phyloP scores from a whole-genome alignment of 2,329 filamentous ascomycete species.

The Stagonosporopsis tanaceti region DNA sequence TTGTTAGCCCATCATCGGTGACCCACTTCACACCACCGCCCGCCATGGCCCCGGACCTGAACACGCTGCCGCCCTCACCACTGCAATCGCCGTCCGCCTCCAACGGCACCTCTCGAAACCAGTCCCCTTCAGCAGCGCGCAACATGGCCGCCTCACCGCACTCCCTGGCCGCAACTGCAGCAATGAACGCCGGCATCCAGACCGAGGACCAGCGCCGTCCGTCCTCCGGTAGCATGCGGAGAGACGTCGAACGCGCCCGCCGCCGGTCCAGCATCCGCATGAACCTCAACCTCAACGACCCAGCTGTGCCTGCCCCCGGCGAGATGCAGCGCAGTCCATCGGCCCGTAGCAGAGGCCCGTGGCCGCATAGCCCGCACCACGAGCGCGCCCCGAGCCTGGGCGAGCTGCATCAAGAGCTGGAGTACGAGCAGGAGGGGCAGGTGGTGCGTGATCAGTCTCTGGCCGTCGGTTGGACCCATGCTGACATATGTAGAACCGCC shows the following conservation, averaged over 20 bases:
- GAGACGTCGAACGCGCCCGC: conserved; percentile 57
- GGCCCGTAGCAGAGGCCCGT: conserved; percentile 33
- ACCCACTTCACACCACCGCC: conserved; percentile 23
- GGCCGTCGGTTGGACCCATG: no score
- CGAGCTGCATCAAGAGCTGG: conserved; percentile 79
- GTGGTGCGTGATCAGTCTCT: conserved; percentile 61
- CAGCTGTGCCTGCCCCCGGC: conserved; percentile 70
- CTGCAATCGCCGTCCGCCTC: conserved; percentile 47
- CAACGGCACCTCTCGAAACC: conserved; percentile 29
- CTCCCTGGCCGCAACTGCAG: conserved; percentile 78
- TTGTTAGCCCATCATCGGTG: neutral
- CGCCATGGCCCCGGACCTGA: conserved; percentile 63
- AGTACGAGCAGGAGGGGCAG: conserved; percentile 80
- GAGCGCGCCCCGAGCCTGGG: conserved; percentile 75
- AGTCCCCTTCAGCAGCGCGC: conserved; percentile 51
- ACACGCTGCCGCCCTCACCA: conserved; percentile 64
- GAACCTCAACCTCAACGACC: conserved; percentile 78
- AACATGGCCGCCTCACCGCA: conserved; percentile 66
- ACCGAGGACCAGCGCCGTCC: conserved; percentile 59
- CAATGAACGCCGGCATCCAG: conserved; percentile 79
- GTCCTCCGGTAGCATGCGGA: conserved; percentile 60
- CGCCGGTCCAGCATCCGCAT: conserved; percentile 74
- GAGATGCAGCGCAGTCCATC: conserved; percentile 67
- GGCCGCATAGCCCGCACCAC: conserved; percentile 56
- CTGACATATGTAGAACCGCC: conserved; percentile 66